Conservation (phyloP, 23 red algal genomes). For the Gracilaria gracilis region DNA sequence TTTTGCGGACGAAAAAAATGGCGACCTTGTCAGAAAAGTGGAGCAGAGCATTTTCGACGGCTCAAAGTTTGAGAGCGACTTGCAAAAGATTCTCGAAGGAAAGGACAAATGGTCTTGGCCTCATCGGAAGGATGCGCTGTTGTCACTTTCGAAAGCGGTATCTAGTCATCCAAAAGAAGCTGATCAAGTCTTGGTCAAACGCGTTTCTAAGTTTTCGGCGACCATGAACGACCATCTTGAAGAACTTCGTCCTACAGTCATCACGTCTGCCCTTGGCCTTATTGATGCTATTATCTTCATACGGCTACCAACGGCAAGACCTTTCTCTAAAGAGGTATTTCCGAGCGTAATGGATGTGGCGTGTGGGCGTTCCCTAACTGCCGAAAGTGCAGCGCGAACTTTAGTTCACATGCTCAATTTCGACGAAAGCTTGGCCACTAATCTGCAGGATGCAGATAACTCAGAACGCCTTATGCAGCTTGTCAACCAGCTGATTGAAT, state of each 20-base stretch:
- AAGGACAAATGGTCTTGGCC: constrained; percentile 60
- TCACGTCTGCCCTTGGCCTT: constrained; percentile 47
- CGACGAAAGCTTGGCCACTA: constrained; percentile 10
- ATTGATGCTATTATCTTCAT: constrained; percentile 37
- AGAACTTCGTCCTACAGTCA: constrained; percentile 59
- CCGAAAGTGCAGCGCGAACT: constrained; percentile 41
- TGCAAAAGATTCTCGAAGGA: constrained; percentile 51
- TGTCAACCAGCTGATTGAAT: not conserved
- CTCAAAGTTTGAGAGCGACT: not conserved
- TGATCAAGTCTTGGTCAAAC: not conserved
- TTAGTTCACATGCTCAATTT: constrained; percentile 35
- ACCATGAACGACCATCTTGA: constrained; percentile 59
- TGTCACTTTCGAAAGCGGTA: constrained; percentile 24
- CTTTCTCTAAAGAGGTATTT: constrained; percentile 45
- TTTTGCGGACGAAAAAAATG: not conserved
- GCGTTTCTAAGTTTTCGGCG: constrained; percentile 10
- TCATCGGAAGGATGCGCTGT: constrained; percentile 48
- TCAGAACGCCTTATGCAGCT: constrained; percentile 38
- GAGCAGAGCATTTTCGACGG: not conserved
- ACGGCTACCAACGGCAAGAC: not conserved
- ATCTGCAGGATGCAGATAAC: constrained; percentile 50
- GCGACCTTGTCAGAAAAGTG: not conserved
- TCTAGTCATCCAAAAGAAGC: not conserved
- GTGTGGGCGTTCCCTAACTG: constrained; percentile 55
- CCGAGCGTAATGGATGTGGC: constrained; percentile 62